Evolutionary conservation across 106 monocot genomes (phyloP).

Genomic region (Platanthera zijinensis): DNA sequence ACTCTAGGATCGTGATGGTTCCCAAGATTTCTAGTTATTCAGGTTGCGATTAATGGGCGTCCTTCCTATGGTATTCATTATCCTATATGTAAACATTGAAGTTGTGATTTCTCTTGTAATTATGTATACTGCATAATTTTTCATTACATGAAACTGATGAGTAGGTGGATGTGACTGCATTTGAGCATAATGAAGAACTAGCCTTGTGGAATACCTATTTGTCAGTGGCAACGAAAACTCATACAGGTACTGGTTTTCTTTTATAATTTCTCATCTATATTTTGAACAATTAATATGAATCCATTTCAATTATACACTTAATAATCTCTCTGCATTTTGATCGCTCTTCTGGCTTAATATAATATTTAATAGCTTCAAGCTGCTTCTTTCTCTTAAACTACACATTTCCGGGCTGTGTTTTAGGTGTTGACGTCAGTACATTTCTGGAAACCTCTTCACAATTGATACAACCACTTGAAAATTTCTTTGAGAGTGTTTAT

Average conservation of each 20-base stretch:
- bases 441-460: constrained; percentile 53
- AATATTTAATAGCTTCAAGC: not conserved
- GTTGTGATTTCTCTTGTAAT: not conserved
- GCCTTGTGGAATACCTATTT: constrained; percentile 68
- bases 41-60: no score
- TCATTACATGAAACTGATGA: constrained; percentile 3
- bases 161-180: constrained; percentile 60
- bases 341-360: not conserved
- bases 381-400: not conserved
- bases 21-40: no score
- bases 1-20: no score
- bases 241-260: constrained; percentile 46
- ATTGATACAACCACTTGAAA: constrained; percentile 69
- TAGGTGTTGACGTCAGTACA: constrained; percentile 51
- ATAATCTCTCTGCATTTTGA: not conserved
- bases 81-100: not conserved
- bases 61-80: not conserved
- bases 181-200: constrained; percentile 67
- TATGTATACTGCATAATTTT: not conserved
- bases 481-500: constrained; percentile 86
- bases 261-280: not conserved
- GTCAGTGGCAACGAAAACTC: constrained; percentile 40
- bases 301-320: not conserved
- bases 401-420: not conserved
- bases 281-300: not conserved